Conservation (phyloP, 2,329 filamentous ascomycete species). For the Incumbomyces delicatus region DNA sequence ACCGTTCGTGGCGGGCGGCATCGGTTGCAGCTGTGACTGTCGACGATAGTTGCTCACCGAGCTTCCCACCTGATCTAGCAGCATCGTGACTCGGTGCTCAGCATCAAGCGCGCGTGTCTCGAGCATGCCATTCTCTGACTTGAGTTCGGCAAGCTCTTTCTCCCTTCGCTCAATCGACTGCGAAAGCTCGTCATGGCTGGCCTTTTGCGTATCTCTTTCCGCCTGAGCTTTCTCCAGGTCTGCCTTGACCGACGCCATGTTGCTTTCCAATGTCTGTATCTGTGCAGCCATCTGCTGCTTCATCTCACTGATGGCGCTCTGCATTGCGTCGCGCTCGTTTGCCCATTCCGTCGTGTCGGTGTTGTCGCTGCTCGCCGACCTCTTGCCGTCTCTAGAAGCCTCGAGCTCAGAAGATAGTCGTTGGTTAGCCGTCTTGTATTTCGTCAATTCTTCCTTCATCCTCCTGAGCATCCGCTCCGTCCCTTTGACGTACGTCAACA, state of each 20-base stretch:
- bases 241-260: conserved; percentile 58
- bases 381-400: conserved; percentile 39
- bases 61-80: conserved; percentile 87
- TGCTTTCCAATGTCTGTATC: conserved; percentile 58
- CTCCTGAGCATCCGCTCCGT: conserved; percentile 99
- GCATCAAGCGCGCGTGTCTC: conserved; percentile 81
- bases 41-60: conserved; percentile 93
- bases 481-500: conserved; percentile 94
- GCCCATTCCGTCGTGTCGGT: conserved; percentile 59
- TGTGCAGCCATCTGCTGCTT: conserved; percentile 60
- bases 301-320: conserved; percentile 57
- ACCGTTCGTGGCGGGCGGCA: conserved; percentile 3
- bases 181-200: conserved; percentile 51
- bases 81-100: conserved; percentile 82
- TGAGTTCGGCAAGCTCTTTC: conserved; percentile 68
- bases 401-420: conserved; percentile 76
- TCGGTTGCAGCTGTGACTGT: conserved; percentile 44
- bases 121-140: conserved; percentile 68
- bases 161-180: conserved; percentile 45
- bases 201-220: conserved; percentile 59
- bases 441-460: conserved; percentile 92
- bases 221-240: conserved; percentile 57
- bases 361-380: conserved; percentile 23
- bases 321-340: conserved; percentile 57
- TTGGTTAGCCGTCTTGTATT: conserved; percentile 78